A percentile compares a stretch with the other conserved stretches of the same genome.
These are phyloP conservation scores for Solanum arcanum DNA, from an alignment of 257 asterid species.

Conservation along the genomic window DNA sequence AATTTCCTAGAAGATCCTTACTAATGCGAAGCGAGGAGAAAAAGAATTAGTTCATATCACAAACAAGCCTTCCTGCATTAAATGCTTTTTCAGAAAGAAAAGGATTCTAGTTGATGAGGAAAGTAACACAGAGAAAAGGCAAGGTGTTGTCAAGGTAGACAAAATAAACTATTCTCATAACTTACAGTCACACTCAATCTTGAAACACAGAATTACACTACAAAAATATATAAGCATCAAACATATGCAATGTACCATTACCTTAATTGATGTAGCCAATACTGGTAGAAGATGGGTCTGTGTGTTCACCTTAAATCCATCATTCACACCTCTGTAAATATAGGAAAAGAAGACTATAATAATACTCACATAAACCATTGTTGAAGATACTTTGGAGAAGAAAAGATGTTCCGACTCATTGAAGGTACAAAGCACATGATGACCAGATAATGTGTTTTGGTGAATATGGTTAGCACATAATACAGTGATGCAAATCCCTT, in stretches of 20 bases:
- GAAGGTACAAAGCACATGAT: not conserved
- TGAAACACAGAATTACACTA: not conserved
- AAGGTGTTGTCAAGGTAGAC: not conserved
- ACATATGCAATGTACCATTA: slow-evolving; percentile 2
- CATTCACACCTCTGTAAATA: slow-evolving; percentile 64
- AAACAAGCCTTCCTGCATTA: not conserved
- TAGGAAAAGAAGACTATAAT: not conserved
- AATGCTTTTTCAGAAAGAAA: not conserved
- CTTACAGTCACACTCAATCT: not conserved
- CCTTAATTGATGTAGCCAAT: slow-evolving; percentile 90
- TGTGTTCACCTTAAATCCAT: slow-evolving; percentile 80
- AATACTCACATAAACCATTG: not conserved
- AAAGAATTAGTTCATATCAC: not conserved
- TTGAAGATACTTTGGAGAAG: not conserved
- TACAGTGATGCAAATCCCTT: not conserved
- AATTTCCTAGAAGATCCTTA: not conserved
- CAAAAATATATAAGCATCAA: not conserved
- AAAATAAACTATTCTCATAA: not conserved
- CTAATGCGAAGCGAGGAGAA: not conserved
- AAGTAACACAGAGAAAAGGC: not conserved
- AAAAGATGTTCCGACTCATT: not conserved
- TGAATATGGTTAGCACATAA: not conserved
- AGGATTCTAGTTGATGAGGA: not conserved
- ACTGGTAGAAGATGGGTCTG: slow-evolving; percentile 85
- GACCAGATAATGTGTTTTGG: not conserved